Evolutionary conservation across 441 rosid genomes (phyloP).

Genomic region (Gossypium davidsonii): DNA sequence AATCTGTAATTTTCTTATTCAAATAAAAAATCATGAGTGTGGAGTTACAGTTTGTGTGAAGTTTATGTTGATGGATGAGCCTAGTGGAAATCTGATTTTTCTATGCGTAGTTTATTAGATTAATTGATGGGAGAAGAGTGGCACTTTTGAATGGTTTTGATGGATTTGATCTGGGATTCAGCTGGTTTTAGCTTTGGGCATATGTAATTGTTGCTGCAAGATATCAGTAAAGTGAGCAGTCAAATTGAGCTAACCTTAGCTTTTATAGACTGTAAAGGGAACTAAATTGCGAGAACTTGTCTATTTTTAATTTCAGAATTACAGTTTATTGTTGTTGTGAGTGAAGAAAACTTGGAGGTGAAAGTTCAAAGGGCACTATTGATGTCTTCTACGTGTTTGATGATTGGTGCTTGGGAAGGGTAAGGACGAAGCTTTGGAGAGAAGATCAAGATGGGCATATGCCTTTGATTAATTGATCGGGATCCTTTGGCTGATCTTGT

Average conservation of each 20-base stretch:
- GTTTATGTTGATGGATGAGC: neutral
- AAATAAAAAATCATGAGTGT: neutral
- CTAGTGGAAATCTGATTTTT: neutral
- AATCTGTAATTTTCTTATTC: neutral
- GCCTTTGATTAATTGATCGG: neutral
- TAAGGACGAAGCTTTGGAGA: neutral
- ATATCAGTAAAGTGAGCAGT: neutral
- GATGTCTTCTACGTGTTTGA: neutral
- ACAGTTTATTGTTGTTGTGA: neutral
- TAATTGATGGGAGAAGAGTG: neutral
- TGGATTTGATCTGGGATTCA: neutral
- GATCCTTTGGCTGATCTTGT: neutral
- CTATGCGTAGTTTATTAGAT: neutral
- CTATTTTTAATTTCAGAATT: neutral
- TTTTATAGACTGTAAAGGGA: neutral
- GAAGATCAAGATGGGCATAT: neutral
- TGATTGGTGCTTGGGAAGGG: neutral
- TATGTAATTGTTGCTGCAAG: neutral
- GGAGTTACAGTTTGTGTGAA: neutral
- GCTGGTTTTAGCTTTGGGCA: neutral
- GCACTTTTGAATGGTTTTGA: neutral
- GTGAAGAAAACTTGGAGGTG: neutral
- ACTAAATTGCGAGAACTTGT: neutral
- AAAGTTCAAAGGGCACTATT: neutral
- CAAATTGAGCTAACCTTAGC: conserved; percentile 3